A percentile compares a stretch with the other conserved stretches of the same genome.
Conservation (phyloP, 2,329 filamentous ascomycete genomes). For the Mycosphaerella sp. region DNA sequence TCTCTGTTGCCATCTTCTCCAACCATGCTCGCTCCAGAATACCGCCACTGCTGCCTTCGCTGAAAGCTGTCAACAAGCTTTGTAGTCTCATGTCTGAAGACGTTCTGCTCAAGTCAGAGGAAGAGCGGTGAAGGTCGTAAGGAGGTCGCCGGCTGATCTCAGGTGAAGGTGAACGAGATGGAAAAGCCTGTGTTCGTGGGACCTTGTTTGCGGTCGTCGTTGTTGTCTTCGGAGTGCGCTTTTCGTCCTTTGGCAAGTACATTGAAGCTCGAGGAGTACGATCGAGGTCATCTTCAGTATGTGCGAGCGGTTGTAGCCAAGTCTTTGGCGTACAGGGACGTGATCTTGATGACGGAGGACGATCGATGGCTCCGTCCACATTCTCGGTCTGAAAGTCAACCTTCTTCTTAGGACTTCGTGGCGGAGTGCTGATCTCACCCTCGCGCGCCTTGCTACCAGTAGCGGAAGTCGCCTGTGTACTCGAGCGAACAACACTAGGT, state of each 20-base stretch:
- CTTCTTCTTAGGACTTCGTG: slow-evolving; percentile 40
- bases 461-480: slow-evolving; percentile 49
- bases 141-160: slow-evolving; percentile 17
- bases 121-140: slow-evolving; percentile 13
- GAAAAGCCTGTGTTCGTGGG: slow-evolving; percentile 17
- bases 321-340: slow-evolving; percentile 18
- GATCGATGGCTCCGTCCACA: neutral
- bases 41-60: slow-evolving; percentile 36
- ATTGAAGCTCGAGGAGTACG: slow-evolving; percentile 33
- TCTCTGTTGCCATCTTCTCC: slow-evolving; percentile 89
- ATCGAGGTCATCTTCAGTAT: slow-evolving; percentile 32
- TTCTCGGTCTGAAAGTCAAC: slow-evolving; percentile 27
- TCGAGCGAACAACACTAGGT: slow-evolving; percentile 48
- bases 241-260: slow-evolving; percentile 18
- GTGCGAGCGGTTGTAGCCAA: slow-evolving; percentile 2
- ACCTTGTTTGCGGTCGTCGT: slow-evolving; percentile 15
- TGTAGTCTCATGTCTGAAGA: slow-evolving; percentile 20
- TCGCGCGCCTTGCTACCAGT: slow-evolving; percentile 25
- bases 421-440: slow-evolving; percentile 43
- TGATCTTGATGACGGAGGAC: slow-evolving; percentile 6
- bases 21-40: slow-evolving; percentile 81
- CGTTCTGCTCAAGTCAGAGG: slow-evolving; percentile 14
- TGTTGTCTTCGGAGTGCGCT: slow-evolving; percentile 5
- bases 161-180: slow-evolving; percentile 22
- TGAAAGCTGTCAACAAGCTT: slow-evolving; percentile 22